Evolutionary conservation across 2,329 filamentous ascomycete genomes (phyloP), one percentile per base, ranked within the genome.

Genomic region (Alternaria atra): DNA sequence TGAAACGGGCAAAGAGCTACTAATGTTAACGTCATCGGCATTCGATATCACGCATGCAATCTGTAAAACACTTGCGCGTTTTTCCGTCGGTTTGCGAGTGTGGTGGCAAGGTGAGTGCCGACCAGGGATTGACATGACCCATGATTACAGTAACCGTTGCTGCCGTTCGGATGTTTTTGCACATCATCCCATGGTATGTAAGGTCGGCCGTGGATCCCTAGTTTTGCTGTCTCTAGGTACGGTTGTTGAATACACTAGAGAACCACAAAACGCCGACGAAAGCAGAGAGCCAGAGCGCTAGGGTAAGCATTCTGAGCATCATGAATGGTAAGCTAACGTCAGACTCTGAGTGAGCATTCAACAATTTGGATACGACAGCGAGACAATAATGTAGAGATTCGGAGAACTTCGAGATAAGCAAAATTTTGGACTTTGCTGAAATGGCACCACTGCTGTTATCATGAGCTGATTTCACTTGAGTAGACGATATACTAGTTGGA

Each of bases 131-230:
- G 23, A 44, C 23, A 13, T 44, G 42, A 1, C 23, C 25, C 8
- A 29, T 29, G 27, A 85, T 20, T 20, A 73, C 92, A 96, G 73
- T 94, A 95, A 27, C 92, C 92, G 15, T 85, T 79, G 55, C 83
- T 81, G 2, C 86, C 86, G 2, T 82, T 72, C 2, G 80, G 55
- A 80, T 50, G 75, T 35, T 64, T 63, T 17, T 62, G 66, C 1
- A 85, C 85, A 20, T 81, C 81, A 68, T 89, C 84, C 86, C 87
- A 90, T 1, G 84, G 67, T 27, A 78, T 75, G 61, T 82, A 87
- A 1, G 92, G 92, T 53, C 90, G 87, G 9, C 92, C 92, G 75
- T 96, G 92, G 65, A 96, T 94, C 15, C 90, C 91, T 93, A 55
- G 9, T 42, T 17, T 10, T 13, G 15, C 40, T 2, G 4, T 25